Evolutionary conservation across 306 rosid genomes (phyloP), one percentile per base, ranked within the genome.

Genomic region (Cucumis melo): DNA sequence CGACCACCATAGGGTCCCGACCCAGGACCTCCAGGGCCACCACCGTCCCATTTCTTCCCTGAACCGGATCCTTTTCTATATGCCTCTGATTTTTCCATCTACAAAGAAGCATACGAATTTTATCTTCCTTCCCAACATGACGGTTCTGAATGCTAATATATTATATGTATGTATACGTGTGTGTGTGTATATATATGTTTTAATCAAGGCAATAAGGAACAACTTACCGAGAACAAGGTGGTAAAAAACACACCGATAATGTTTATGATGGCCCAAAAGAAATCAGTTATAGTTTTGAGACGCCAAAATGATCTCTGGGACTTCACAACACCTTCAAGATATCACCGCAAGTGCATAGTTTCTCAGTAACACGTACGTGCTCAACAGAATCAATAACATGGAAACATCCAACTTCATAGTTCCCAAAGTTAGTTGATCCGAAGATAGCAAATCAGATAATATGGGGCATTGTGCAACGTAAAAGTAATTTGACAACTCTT

Each of bases 11-110:
- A 89, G 16, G 96, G 92, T 15, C 98, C 96, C 0, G 92, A 88
- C 14, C 98, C 91, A 6, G 91, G 89, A 15, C 96, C 98, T 77
- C 98, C 96, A 0, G 96, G 97, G 34, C 90, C 90, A 71, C 96
- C 96, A 0, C 96, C 93, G 78, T 90, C 93, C 93, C 93, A 87
- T 82, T 94, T 92, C 91, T 94, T 94, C 58, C 88, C 80, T 56
- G 90, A 74, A 66, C 85, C 91, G 2, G 92, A 81, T 53, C 97
- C 90, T 80, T 92, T 94, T 83, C 89, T 84, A 83, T 94, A 94
- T 54, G 92, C 87, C 67, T 94, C 99, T 3, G 99, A 89, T 80
- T 92, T 91, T 82, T 94, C 97, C 95, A 90, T 76, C 79, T 76
- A 60, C 34, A 76, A 59, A 44, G 20, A 20, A 71, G 59, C 1